phyloP scores from a whole-genome alignment of 441 rosid genomes.

The Corymbia calophylla region DNA sequence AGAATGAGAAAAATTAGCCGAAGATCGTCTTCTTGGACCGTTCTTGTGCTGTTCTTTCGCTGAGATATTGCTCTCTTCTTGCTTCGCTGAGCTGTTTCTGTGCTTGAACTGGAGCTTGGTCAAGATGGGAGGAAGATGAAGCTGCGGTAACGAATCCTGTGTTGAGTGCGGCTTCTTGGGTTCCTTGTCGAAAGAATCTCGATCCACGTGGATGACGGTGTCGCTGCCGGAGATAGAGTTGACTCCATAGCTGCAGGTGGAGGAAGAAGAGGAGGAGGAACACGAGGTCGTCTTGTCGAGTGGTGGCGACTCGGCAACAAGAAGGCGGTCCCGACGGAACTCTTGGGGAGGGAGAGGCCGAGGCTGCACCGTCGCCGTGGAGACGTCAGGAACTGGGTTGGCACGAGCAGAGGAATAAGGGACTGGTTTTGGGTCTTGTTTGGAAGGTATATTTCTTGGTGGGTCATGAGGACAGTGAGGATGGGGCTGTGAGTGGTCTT shows the following conservation, averaged over 20 bases:
- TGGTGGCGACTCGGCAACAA: neutral
- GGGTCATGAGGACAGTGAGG: neutral
- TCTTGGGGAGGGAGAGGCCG: neutral
- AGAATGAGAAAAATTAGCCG: neutral
- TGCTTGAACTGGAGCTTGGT: neutral
- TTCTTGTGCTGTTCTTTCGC: neutral
- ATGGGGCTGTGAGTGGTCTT: neutral
- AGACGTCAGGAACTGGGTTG: neutral
- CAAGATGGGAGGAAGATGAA: conserved; percentile 1
- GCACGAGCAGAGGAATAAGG: neutral
- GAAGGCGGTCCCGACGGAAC: conserved; percentile 10
- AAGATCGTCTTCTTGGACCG: neutral
- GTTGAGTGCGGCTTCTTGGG: neutral
- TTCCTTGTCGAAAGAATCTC: neutral
- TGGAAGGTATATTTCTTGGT: conserved; percentile 13
- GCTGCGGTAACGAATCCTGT: neutral
- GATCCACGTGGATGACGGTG: neutral
- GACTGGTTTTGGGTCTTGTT: neutral
- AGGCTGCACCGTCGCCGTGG: neutral
- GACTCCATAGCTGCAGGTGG: neutral
- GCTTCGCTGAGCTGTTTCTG: neutral
- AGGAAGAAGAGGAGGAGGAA: neutral
- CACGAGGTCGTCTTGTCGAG: neutral
- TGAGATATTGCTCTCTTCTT: neutral
- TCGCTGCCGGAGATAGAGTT: neutral